Percentiles rank a stretch among this genome's conserved stretches.
Evolutionary conservation across 1,139 yeast genomes (phyloP).

Genomic region (Groenewaldozyma sp.): DNA sequence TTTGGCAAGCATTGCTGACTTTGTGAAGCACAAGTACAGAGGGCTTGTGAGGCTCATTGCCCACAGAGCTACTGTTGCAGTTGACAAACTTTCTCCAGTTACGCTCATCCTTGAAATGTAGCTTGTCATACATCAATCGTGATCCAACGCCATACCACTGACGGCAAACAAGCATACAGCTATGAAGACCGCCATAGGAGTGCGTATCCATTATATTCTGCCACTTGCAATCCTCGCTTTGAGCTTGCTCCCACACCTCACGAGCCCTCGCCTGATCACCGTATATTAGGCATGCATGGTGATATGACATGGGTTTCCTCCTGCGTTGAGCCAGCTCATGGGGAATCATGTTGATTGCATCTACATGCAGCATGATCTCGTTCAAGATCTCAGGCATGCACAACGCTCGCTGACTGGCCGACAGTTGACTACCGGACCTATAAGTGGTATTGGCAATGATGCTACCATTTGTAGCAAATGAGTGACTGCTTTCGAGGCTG

Average conservation of each 20-base stretch:
- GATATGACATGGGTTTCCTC: slow-evolving; percentile 56
- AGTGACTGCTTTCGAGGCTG: not conserved
- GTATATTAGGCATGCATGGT: slow-evolving; percentile 50
- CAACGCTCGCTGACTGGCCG: slow-evolving; percentile 42
- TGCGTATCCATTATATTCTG: slow-evolving; percentile 1
- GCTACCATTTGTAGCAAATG: not conserved
- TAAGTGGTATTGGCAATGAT: not conserved
- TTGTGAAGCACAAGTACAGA: slow-evolving; percentile 44
- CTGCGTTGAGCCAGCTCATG: slow-evolving; percentile 50
- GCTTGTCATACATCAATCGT: slow-evolving; percentile 45
- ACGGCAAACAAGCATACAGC: slow-evolving; percentile 59
- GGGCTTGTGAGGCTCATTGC: slow-evolving; percentile 18
- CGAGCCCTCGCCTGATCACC: slow-evolving; percentile 47
- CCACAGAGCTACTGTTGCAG: slow-evolving; percentile 3
- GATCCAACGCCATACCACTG: slow-evolving; percentile 52
- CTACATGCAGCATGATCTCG: slow-evolving; percentile 52
- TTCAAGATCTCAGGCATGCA: slow-evolving; percentile 68
- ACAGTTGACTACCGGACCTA: not conserved
- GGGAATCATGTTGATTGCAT: slow-evolving; percentile 42
- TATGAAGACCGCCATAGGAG: slow-evolving; percentile 34
- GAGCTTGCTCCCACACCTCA: slow-evolving; percentile 39
- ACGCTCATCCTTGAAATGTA: slow-evolving; percentile 44
- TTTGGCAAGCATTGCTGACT: slow-evolving; percentile 36
- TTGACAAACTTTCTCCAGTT: slow-evolving; percentile 40
- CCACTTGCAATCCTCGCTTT: slow-evolving; percentile 14